These are phyloP conservation scores for Yamadazyma siamensis DNA, from an alignment of 1,139 yeast genomes.

Conservation along the genomic window DNA sequence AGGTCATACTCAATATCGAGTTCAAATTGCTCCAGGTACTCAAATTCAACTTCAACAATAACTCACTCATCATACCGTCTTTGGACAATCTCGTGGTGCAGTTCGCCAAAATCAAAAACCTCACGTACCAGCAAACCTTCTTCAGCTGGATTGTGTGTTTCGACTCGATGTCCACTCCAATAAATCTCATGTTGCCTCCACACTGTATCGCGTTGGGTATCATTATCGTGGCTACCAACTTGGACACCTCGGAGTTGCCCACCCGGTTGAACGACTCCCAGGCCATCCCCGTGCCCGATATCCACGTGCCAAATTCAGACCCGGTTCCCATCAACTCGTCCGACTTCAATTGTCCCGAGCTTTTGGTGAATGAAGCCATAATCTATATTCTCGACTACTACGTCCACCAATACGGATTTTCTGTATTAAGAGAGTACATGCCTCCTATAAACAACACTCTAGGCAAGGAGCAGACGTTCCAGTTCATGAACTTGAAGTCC, in stretches of 20 bases:
- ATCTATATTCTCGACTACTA: constrained; percentile 61
- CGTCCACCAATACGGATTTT: constrained; percentile 46
- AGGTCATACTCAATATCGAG: constrained; percentile 55
- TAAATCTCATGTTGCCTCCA: constrained; percentile 70
- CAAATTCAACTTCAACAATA: constrained; percentile 70
- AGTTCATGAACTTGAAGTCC: constrained; percentile 46
- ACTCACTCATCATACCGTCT: constrained; percentile 36
- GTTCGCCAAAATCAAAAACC: constrained; percentile 53
- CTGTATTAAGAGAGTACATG: constrained; percentile 27
- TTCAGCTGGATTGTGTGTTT: constrained; percentile 73
- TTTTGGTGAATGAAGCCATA: constrained; percentile 57
- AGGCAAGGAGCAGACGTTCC: constrained; percentile 46
- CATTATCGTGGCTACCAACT: constrained; percentile 38
- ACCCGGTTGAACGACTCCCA: constrained; percentile 16
- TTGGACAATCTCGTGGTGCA: constrained; percentile 71
- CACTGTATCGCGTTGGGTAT: constrained; percentile 78
- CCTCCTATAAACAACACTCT: constrained; percentile 29
- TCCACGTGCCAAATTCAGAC: constrained; percentile 7
- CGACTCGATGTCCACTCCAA: constrained; percentile 73
- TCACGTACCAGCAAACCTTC: constrained; percentile 45
- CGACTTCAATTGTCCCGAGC: constrained; percentile 47
- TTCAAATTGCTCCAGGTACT: constrained; percentile 70
- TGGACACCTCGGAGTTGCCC: constrained; percentile 35
- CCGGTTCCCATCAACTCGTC: constrained; percentile 7
- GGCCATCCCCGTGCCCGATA: neutral